Evolutionary conservation across 1,139 yeast species (phyloP).

Genomic region (Protomyces inouyei): DNA sequence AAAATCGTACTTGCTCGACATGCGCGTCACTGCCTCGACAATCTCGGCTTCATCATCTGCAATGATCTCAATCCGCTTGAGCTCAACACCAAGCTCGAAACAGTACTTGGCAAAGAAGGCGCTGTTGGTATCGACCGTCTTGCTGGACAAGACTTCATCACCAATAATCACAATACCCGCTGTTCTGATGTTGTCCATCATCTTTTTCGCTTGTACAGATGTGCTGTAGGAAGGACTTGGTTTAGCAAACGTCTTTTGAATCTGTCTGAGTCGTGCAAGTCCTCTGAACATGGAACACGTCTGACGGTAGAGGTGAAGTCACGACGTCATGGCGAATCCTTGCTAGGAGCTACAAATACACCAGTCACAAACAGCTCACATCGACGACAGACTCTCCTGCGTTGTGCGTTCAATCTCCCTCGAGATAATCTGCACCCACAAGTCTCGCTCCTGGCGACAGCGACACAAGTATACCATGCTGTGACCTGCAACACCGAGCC

Average conservation of each 20-base stretch:
- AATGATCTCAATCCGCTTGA: constrained; percentile 63
- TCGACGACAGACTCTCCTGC: constrained; percentile 8
- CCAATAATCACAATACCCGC: constrained; percentile 62
- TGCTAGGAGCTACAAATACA: background rate
- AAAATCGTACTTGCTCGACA: constrained; percentile 56
- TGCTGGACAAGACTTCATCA: constrained; percentile 84
- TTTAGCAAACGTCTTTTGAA: background rate
- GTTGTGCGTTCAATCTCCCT: constrained; percentile 60
- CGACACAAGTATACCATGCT: constrained; percentile 72
- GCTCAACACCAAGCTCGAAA: constrained; percentile 59
- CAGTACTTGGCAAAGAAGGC: constrained; percentile 64
- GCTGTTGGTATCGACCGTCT: constrained; percentile 75
- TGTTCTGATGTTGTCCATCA: constrained; percentile 32
- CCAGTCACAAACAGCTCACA: background rate
- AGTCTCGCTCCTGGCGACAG: constrained; percentile 74
- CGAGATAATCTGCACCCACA: constrained; percentile 67
- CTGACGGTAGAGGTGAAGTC: no score
- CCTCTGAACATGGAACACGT: background rate
- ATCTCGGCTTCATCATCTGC: constrained; percentile 73
- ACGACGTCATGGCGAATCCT: no score
- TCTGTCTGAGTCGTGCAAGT: background rate
- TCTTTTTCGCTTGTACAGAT: background rate
- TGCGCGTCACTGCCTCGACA: constrained; percentile 47
- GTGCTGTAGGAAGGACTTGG: background rate
- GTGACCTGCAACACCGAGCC: constrained; percentile 64